A percentile compares a stretch with the other conserved stretches of the same genome.
Evolutionary conservation across 169 alveolate genomes (phyloP).

Genomic region (Perkinsus olseni): DNA sequence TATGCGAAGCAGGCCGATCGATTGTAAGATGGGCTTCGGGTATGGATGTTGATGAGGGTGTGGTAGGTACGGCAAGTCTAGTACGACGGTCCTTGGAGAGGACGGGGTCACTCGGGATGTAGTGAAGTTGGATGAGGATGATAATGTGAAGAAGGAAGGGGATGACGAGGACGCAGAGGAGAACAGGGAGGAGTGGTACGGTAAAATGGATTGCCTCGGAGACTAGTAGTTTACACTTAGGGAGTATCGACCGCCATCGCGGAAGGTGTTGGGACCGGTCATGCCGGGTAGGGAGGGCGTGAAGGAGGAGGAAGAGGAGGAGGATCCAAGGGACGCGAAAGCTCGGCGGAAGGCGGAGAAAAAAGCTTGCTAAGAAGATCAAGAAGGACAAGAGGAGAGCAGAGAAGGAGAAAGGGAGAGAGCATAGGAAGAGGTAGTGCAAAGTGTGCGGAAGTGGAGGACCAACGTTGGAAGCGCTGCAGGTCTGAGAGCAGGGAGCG

Average conservation of each 20-base stretch:
- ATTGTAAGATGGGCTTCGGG: not conserved
- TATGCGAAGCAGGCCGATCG: not conserved
- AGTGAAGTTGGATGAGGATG: not conserved
- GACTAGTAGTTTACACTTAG: not conserved
- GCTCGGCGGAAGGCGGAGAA: not conserved
- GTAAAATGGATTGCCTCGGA: not conserved
- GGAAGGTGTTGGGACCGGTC: not conserved
- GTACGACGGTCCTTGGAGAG: not conserved
- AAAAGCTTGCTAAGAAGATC: not conserved
- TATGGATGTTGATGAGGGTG: not conserved
- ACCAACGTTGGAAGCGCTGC: not conserved
- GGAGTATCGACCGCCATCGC: constrained; percentile 1
- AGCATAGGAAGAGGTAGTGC: not conserved
- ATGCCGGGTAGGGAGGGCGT: not conserved
- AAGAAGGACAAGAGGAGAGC: not conserved
- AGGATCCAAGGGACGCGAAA: not conserved
- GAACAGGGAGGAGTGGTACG: not conserved
- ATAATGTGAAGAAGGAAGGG: not conserved
- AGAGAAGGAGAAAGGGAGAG: not conserved
- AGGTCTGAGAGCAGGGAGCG: not conserved
- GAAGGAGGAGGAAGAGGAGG: constrained; percentile 2
- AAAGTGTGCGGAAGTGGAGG: not conserved
- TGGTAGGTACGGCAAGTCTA: not conserved
- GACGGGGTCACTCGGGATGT: not conserved
- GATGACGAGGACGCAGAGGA: not conserved